Conservation (phyloP, 1,284 basidiomycete species). For the Cryptococcus floricola region DNA sequence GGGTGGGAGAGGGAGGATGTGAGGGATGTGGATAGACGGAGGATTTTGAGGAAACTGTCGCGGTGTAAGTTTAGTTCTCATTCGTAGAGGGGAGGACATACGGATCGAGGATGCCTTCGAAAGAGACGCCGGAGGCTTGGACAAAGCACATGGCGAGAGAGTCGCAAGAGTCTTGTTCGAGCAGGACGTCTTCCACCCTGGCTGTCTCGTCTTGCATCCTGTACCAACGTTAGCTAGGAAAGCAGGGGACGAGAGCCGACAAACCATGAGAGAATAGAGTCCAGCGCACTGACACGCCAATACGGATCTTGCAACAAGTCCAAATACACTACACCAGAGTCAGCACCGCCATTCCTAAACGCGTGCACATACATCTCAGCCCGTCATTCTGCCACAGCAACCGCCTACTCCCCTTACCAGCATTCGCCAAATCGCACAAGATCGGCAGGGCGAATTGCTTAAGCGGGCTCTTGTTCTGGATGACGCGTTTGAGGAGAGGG, state of each 20-base stretch:
- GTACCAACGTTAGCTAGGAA: not conserved
- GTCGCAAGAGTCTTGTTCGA: conserved; percentile 66
- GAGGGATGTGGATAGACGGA: conserved; percentile 70
- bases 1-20: conserved; percentile 74
- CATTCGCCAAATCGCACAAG: conserved; percentile 88
- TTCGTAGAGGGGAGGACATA: conserved; percentile 15
- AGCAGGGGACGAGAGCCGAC: conserved; percentile 23
- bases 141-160: conserved; percentile 78
- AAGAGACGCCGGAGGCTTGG: conserved; percentile 81
- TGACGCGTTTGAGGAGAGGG: conserved; percentile 80
- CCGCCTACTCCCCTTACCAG: conserved; percentile 83
- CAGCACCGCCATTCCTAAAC: conserved; percentile 17
- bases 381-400: conserved; percentile 86
- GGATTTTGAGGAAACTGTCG: conserved; percentile 69
- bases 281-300: conserved; percentile 90
- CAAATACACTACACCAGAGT: conserved; percentile 61
- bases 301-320: conserved; percentile 84
- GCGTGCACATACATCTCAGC: conserved; percentile 50
- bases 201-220: conserved; percentile 94
- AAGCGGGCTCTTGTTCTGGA: conserved; percentile 79
- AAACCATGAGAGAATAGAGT: conserved; percentile 84
- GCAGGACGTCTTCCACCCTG: conserved; percentile 81
- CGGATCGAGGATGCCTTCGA: conserved; percentile 91
- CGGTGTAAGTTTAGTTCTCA: conserved; percentile 19
- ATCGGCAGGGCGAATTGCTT: conserved; percentile 97